phyloP scores from a whole-genome alignment of 495 filamentous ascomycete genomes.

The Xylaria scruposa region DNA sequence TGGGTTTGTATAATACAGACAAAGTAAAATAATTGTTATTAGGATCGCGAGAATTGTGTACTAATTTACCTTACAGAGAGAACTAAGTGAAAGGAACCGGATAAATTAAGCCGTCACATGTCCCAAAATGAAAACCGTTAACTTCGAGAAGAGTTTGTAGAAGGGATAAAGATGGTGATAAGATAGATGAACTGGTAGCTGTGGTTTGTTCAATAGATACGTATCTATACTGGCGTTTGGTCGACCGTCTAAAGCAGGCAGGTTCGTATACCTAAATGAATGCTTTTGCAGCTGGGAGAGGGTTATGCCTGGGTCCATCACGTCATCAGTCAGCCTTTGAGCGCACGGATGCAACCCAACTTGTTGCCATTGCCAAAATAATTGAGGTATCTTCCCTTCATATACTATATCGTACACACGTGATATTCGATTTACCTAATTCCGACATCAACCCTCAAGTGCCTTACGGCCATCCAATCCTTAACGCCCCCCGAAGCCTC shows the following conservation, averaged over 20 bases:
- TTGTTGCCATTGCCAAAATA: not conserved
- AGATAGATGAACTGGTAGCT: not conserved
- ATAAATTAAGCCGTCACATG: not conserved
- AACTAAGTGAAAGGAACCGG: too few relatives aligned
- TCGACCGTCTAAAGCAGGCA: too few relatives aligned
- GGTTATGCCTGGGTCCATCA: not conserved
- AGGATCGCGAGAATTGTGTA: not conserved
- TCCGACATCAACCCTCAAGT: not conserved
- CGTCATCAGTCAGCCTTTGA: not conserved
- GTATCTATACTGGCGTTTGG: too few relatives aligned
- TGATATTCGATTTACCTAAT: not conserved
- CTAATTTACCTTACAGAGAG: too few relatives aligned
- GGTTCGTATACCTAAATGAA: too few relatives aligned
- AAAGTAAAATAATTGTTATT: not conserved
- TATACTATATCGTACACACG: not conserved
- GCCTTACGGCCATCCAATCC: not conserved
- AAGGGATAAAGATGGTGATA: not conserved
- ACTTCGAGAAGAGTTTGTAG: not conserved
- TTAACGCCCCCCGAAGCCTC: not conserved
- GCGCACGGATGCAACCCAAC: not conserved
- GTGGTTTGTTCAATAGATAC: not conserved
- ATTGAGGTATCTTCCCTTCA: not conserved
- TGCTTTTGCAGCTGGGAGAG: not conserved
- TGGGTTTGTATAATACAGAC: conserved; percentile 3
- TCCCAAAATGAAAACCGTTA: not conserved